A percentile compares a stretch with the other conserved stretches of the same genome.
phyloP scores from a whole-genome alignment of 192 early-diverging fungal species.

The Podila clonocystis region DNA sequence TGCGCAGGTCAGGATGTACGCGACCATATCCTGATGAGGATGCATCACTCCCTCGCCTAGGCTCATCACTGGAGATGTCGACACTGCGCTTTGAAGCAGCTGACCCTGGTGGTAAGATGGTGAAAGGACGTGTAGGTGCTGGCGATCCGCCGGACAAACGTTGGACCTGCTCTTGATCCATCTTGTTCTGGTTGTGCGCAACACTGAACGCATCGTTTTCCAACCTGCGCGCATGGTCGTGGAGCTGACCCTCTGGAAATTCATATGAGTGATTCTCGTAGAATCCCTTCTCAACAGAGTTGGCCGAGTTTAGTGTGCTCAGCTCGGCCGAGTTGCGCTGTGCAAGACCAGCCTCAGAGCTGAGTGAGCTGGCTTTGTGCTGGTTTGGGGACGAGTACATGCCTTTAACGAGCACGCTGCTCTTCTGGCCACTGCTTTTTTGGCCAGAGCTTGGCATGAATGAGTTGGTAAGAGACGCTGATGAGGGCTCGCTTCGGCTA shows the following conservation, averaged over 20 bases:
- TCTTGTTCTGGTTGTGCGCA: conserved; percentile 14
- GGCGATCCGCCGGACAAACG: neutral
- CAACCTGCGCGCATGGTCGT: conserved; percentile 9
- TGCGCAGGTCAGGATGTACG: conserved; percentile 5
- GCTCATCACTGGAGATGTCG: neutral
- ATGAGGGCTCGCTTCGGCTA: conserved; percentile 8
- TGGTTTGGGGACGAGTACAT: conserved; percentile 23
- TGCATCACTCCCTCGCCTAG: neutral
- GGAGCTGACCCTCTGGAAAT: neutral
- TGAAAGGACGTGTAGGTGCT: conserved; percentile 6
- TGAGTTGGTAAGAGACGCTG: conserved; percentile 13
- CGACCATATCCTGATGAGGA: neutral
- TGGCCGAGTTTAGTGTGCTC: conserved; percentile 24
- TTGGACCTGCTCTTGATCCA: conserved; percentile 7
- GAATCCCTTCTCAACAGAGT: conserved; percentile 21
- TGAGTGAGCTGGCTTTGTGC: neutral
- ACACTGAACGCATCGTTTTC: conserved; percentile 13
- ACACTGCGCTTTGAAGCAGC: neutral
- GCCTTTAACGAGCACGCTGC: conserved; percentile 1
- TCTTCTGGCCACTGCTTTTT: conserved; percentile 9
- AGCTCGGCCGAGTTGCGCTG: conserved; percentile 19
- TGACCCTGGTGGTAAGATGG: conserved; percentile 4
- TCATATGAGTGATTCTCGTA: conserved; percentile 2
- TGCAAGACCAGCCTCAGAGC: conserved; percentile 21
- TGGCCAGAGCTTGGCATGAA: conserved; percentile 11